Conservation (phyloP, 768 basidiomycete species). For the Amanita pseudoporphyria region DNA sequence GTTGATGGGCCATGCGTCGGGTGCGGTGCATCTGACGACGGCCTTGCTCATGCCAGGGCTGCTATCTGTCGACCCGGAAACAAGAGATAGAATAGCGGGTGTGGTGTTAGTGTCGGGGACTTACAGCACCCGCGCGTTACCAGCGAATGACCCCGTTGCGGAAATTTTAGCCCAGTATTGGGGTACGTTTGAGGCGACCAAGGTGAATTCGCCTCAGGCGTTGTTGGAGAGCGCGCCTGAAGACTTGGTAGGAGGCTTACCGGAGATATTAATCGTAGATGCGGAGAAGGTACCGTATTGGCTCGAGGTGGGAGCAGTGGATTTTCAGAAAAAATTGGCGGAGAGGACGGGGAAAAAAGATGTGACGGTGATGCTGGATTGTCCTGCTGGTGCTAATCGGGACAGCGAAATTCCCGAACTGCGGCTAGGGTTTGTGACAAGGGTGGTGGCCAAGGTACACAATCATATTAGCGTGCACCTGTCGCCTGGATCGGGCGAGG, state of each 20-base stretch:
- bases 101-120: conserved; percentile 36
- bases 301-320: conserved; percentile 24
- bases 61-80: conserved; percentile 15
- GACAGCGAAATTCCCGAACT: background rate
- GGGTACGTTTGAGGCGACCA: conserved; percentile 25
- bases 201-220: conserved; percentile 29
- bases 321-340: conserved; percentile 30
- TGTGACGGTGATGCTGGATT: background rate
- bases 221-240: conserved; percentile 29
- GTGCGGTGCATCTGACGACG: conserved; percentile 40
- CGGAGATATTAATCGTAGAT: conserved; percentile 37
- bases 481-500: conserved; percentile 42
- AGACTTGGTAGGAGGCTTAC: conserved; percentile 27
- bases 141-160: conserved; percentile 15
- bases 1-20: conserved; percentile 55
- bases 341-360: conserved; percentile 21
- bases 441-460: conserved; percentile 38
- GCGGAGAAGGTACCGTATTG: conserved; percentile 45
- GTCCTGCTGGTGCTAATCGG: background rate
- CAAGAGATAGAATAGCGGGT: conserved; percentile 30
- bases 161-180: conserved; percentile 27
- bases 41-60: conserved; percentile 30
- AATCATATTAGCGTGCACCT: conserved; percentile 54
- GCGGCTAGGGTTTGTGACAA: conserved; percentile 14
- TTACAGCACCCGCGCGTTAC: conserved; percentile 26